A percentile compares a stretch with the other conserved stretches of the same genome.
Conservation (phyloP, 176 grass and related monocot genomes). For the Carex myosuroides region DNA sequence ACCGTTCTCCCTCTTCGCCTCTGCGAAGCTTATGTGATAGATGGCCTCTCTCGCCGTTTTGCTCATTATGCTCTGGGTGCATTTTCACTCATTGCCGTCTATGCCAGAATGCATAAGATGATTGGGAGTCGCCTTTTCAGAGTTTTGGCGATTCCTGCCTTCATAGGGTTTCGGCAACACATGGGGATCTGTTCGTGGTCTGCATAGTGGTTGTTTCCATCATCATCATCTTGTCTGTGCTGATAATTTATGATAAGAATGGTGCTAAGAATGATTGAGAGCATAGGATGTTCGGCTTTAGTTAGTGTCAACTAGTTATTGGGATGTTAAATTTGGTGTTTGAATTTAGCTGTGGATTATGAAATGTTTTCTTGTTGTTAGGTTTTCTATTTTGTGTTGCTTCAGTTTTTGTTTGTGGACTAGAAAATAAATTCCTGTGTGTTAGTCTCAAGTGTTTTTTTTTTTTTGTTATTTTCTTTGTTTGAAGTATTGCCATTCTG, state of each 20-base stretch:
- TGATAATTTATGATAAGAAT: neutral
- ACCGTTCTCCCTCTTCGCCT: neutral
- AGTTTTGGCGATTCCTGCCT: neutral
- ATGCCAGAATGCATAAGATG: neutral
- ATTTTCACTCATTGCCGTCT: neutral
- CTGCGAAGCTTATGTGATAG: neutral
- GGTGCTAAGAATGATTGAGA: neutral
- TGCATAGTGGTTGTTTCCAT: neutral
- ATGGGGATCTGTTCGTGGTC: neutral
- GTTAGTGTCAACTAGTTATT: neutral
- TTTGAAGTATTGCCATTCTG: too few relatives aligned
- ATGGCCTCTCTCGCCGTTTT: neutral
- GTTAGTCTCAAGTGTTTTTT: too few relatives aligned
- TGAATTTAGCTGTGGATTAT: too few relatives aligned
- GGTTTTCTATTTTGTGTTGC: too few relatives aligned
- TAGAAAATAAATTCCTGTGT: too few relatives aligned
- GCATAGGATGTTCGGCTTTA: neutral
- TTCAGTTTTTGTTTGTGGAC: too few relatives aligned
- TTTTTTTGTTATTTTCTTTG: too few relatives aligned
- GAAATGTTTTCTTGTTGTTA: too few relatives aligned
- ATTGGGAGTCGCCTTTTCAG: neutral
- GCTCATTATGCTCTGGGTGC: neutral
- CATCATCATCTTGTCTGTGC: neutral
- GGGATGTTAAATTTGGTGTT: too few relatives aligned
- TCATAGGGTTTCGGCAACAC: neutral